Conservation (phyloP, 371 early-diverging fungal species). For the Lichtheimia ramosa region DNA sequence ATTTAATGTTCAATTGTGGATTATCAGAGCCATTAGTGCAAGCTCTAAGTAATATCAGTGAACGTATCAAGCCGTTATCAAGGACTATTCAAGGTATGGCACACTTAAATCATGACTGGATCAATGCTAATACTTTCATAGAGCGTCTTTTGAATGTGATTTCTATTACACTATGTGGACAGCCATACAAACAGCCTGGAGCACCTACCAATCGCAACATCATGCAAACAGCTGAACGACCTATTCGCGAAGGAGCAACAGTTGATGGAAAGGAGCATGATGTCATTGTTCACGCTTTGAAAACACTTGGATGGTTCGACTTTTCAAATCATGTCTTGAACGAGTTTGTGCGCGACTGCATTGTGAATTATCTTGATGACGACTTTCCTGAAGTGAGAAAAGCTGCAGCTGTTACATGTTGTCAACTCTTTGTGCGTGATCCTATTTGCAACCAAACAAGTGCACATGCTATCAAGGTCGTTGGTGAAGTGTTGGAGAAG, state of each 20-base stretch:
- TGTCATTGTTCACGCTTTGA: slow-evolving; percentile 82
- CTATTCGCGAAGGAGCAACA: slow-evolving; percentile 47
- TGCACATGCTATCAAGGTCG: slow-evolving; percentile 83
- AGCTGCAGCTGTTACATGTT: slow-evolving; percentile 88
- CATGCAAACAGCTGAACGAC: slow-evolving; percentile 41
- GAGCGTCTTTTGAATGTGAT: slow-evolving; percentile 89
- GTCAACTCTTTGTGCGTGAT: slow-evolving; percentile 78
- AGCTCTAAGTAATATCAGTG: slow-evolving; percentile 80
- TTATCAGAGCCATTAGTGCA: slow-evolving; percentile 81
- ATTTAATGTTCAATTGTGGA: slow-evolving; percentile 90
- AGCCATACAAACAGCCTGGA: slow-evolving; percentile 84
- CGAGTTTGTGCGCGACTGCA: slow-evolving; percentile 89
- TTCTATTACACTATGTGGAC: slow-evolving; percentile 83
- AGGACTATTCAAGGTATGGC: slow-evolving; percentile 83
- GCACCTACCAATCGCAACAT: slow-evolving; percentile 57
- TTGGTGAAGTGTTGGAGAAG: slow-evolving; percentile 86
- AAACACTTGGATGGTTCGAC: slow-evolving; percentile 86
- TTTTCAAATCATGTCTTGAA: slow-evolving; percentile 82
- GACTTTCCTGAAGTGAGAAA: slow-evolving; percentile 82
- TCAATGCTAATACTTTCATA: slow-evolving; percentile 19
- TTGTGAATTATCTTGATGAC: slow-evolving; percentile 85
- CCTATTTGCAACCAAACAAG: slow-evolving; percentile 80
- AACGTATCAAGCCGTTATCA: slow-evolving; percentile 81
- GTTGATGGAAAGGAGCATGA: slow-evolving; percentile 73
- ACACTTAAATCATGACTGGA: no score